A percentile compares a stretch with the other conserved stretches of the same genome.
Evolutionary conservation across 768 basidiomycete genomes (phyloP).

Genomic region (Chiua virens): DNA sequence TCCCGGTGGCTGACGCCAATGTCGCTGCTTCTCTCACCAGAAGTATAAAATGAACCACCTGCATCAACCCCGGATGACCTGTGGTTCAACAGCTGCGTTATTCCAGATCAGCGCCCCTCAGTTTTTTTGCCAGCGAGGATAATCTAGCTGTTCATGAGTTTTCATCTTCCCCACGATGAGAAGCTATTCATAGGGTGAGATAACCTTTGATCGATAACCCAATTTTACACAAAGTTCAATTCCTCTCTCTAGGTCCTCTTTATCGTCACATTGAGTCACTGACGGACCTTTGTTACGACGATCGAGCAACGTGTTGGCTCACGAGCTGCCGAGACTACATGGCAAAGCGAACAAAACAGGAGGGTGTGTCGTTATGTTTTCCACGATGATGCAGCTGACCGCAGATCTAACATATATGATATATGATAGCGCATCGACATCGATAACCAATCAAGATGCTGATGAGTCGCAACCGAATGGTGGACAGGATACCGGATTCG

Average conservation of each 20-base stretch:
- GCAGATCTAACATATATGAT: constrained; percentile 7
- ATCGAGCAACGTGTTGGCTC: background rate
- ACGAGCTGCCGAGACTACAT: background rate
- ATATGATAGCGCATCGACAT: constrained; percentile 26
- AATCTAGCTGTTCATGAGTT: constrained; percentile 2
- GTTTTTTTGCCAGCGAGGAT: constrained; percentile 6
- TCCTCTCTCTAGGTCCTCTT: background rate
- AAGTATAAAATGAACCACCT: constrained; percentile 12
- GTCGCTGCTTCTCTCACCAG: background rate
- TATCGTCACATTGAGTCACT: too few species aligned
- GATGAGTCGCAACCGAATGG: constrained; percentile 8
- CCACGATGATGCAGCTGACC: constrained; percentile 10
- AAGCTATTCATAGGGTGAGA: constrained; percentile 23
- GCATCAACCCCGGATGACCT: background rate
- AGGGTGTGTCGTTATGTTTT: constrained; percentile 5
- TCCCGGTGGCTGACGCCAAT: too few species aligned
- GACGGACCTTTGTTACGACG: background rate
- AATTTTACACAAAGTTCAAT: background rate
- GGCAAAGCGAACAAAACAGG: background rate
- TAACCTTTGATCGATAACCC: constrained; percentile 26
- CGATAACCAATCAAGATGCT: constrained; percentile 28
- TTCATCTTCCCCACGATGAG: constrained; percentile 16
- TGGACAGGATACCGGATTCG: constrained; percentile 40
- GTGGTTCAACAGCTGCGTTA: background rate
- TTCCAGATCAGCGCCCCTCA: constrained; percentile 2